Evolutionary conservation across 2,329 filamentous ascomycete species (phyloP), one percentile per base, ranked within the genome.

Genomic region (Ilyonectria mors-panacis): DNA sequence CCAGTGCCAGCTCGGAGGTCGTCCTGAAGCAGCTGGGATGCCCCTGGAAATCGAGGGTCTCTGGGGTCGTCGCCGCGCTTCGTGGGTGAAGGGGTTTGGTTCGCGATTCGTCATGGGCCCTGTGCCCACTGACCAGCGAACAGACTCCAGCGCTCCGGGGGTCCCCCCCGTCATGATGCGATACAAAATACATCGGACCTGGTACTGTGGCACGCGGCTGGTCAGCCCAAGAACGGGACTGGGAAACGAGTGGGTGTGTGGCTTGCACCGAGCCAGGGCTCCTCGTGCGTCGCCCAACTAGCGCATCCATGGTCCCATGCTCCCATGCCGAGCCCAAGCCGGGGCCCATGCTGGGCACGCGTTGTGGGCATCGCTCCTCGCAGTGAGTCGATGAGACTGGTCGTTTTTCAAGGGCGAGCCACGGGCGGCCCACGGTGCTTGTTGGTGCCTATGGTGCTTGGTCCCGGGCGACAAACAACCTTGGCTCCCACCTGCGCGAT

Each of bases 401-500:
- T 64, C 61, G 61, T 64, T 64, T 64, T 45, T 54, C 30, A 56
- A 33, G 55, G 63, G 28, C 57, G 50, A 57, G 50, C 55, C 56
- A 56, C 30, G 42, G 56, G 12, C 26, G 30, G 56, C 39, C 39
- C 15, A 42, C 15, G 39, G 39, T 39, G 37, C 37, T 39, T 39
- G 37, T 42, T 42, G 15, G 39, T n/a, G 15, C 39, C 8, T 39
- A n/a, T 56, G 26, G 51, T 53, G 19, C 62, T 50, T 47, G 64
- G 57, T 21, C 63, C 63, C 35, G 35, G 69, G 65, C 59, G 59
- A 68, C 65, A 74, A 71, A 71, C 59, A 74, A 63, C 72, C 71
- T 67, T 65, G 54, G 63, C 61, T 59, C 68, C 68, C 72, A 69
- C 74, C 78, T 77, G 76, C 75, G 77, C 76, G 77, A 78, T 78